Evolutionary conservation across 495 filamentous ascomycete genomes (phyloP), one percentile per base, ranked within the genome.

Genomic region (Penicillium antarcticum): DNA sequence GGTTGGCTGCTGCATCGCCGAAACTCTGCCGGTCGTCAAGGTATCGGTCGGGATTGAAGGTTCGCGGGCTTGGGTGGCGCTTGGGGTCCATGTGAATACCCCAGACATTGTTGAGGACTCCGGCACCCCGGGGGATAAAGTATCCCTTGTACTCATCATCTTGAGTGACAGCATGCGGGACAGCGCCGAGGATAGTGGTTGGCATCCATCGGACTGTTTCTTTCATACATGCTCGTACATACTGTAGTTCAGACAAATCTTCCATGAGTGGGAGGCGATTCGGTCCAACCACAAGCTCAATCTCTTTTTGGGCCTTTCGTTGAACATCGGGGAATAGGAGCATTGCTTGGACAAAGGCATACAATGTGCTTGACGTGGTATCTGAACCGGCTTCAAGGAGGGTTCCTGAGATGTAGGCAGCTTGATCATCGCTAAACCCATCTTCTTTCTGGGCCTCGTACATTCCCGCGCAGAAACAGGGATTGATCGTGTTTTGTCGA

Each of bases 41-140:
- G 55, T 74, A 86, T 3, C 82, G 80, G 35, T 79, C 76, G 1
- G 81, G 83, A 29, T 77, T 71, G 67, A 76, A 86, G 37, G 55
- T 66, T 32, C 80, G 75, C 2, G 80, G 79, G 33, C 80, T 76
- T 5, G 80, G 73, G 54, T 62, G 61, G 17, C 61, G 54, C 3
- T 61, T 54, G 4, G 67, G 62, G 48, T 80, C 73, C 54, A 68
- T 67, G 51, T 78, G 64, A 36, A 82, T 76, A 5, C 51, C 52
- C 73, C 75, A 80, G 12, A 71, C 71, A 42, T 76, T 78, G 48
- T 69, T 67, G 41, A 78, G 52, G 2, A 79, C 62, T 9, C 57
- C 66, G 0, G 76, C 68, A 14, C 65, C 63, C 50, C 72, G 73
- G 40, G 78, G 78, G 32, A 82, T 78, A 5, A 68, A 61, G 52